These are phyloP conservation scores for Penicillium desertorum DNA, from an alignment of 495 filamentous ascomycete species.

Conservation along the genomic window DNA sequence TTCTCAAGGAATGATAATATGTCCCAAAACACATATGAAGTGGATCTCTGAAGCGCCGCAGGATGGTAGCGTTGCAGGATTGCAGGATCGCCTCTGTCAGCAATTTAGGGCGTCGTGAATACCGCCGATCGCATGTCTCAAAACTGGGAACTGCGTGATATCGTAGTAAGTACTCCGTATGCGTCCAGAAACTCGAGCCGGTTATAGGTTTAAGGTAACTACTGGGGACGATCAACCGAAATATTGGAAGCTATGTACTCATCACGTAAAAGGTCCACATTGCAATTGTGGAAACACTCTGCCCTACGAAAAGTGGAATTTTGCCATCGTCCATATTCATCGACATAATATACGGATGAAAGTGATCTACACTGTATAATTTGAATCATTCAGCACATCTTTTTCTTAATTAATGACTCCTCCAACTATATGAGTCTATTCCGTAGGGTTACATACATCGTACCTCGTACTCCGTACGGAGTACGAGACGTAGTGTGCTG, in stretches of 20 bases:
- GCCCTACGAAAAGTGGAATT: background rate
- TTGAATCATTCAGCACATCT: too few relatives aligned
- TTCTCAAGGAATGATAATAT: background rate
- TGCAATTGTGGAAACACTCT: background rate
- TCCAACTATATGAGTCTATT: too few relatives aligned
- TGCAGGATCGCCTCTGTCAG: background rate
- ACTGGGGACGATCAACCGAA: conserved; percentile 4
- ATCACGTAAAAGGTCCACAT: background rate
- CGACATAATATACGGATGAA: too few relatives aligned
- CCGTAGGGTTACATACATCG: too few relatives aligned
- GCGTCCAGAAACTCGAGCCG: background rate
- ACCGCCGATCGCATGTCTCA: background rate
- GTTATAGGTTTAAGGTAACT: background rate
- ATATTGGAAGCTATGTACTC: background rate
- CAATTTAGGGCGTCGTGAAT: background rate
- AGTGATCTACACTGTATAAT: too few relatives aligned
- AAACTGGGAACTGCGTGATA: conserved; percentile 1
- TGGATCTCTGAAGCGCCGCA: background rate
- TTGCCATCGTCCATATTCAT: background rate
- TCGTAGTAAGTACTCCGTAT: background rate
- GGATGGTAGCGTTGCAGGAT: background rate
- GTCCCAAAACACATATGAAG: background rate
- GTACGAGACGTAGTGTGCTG: too few relatives aligned
- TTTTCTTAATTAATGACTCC: too few relatives aligned
- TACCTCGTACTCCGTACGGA: too few relatives aligned